phyloP scores from a whole-genome alignment of 495 filamentous ascomycete species.

The Trichoderma reesei region DNA sequence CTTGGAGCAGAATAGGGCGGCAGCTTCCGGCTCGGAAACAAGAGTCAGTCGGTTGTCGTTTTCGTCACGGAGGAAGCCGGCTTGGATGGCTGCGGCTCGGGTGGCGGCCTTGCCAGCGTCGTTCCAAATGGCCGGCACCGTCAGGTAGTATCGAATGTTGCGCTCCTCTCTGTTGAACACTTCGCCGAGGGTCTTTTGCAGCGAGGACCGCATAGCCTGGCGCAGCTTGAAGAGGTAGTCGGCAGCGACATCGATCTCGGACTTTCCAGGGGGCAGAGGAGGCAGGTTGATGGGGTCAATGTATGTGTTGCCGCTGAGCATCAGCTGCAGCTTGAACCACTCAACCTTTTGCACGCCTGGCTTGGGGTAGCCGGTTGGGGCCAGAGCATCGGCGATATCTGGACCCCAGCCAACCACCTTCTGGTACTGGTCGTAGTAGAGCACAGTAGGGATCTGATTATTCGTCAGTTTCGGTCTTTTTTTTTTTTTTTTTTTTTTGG shows the following conservation, averaged over 20 bases:
- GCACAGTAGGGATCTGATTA: constrained; percentile 57
- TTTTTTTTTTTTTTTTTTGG: too few species aligned
- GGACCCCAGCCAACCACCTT: constrained; percentile 71
- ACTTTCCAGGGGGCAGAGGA: constrained; percentile 65
- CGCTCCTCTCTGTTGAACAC: constrained; percentile 68
- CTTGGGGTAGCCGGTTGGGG: constrained; percentile 66
- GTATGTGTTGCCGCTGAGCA: constrained; percentile 70
- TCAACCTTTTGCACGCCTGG: constrained; percentile 69
- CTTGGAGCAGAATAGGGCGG: constrained; percentile 65
- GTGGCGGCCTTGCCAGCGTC: constrained; percentile 67
- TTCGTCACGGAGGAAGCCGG: constrained; percentile 63
- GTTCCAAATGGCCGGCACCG: constrained; percentile 69
- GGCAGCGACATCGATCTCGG: constrained; percentile 66
- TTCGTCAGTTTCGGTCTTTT: neutral
- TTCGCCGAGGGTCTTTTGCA: constrained; percentile 68
- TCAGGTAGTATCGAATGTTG: constrained; percentile 65
- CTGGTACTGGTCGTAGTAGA: constrained; percentile 70
- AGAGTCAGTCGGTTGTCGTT: constrained; percentile 66
- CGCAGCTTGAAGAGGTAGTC: constrained; percentile 70
- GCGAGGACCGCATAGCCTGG: constrained; percentile 61
- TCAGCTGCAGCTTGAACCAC: constrained; percentile 72
- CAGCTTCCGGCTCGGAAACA: constrained; percentile 63
- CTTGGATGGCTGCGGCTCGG: constrained; percentile 61
- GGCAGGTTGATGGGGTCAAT: constrained; percentile 72
- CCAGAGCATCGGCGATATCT: constrained; percentile 65